These are phyloP conservation scores for Fusarium clavum DNA, from an alignment of 2,329 filamentous ascomycete genomes.

Conservation along the genomic window DNA sequence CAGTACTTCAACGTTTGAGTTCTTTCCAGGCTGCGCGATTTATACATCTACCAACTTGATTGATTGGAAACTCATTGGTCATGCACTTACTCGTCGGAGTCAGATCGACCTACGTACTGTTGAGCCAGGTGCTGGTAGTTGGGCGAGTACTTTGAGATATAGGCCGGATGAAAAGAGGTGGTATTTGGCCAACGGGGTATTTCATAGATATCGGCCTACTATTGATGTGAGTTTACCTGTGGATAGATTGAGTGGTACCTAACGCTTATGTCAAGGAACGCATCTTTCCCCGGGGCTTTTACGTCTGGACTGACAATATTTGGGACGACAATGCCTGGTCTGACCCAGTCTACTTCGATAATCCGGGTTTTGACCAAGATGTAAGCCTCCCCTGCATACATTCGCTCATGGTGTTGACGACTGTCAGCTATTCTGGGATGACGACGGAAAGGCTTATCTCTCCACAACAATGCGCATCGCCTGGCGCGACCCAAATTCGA, in stretches of 20 bases:
- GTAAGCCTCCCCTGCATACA: neutral
- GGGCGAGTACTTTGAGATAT: slow-evolving; percentile 61
- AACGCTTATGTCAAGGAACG: slow-evolving; percentile 47
- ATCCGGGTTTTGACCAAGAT: slow-evolving; percentile 65
- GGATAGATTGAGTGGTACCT: neutral
- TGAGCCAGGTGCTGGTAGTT: slow-evolving; percentile 63
- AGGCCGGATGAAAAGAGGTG: slow-evolving; percentile 53
- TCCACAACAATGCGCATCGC: slow-evolving; percentile 55
- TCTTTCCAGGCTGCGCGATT: slow-evolving; percentile 70
- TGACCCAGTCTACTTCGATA: slow-evolving; percentile 65
- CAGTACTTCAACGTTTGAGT: slow-evolving; percentile 72
- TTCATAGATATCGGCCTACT: slow-evolving; percentile 56
- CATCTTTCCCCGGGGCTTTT: slow-evolving; percentile 65
- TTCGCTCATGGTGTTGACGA: neutral
- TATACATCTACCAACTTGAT: slow-evolving; percentile 67
- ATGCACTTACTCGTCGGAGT: slow-evolving; percentile 62
- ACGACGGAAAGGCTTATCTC: slow-evolving; percentile 62
- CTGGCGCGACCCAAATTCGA: slow-evolving; percentile 52
- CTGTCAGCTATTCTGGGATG: slow-evolving; percentile 59
- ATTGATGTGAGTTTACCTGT: slow-evolving; percentile 44
- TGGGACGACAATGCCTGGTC: slow-evolving; percentile 63
- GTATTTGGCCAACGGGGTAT: slow-evolving; percentile 60
- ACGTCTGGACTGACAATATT: slow-evolving; percentile 64
- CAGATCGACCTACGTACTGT: slow-evolving; percentile 65
- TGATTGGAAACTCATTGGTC: slow-evolving; percentile 64